Conservation (phyloP, 148 eudicot genomes). For the Rheum nobile region DNA sequence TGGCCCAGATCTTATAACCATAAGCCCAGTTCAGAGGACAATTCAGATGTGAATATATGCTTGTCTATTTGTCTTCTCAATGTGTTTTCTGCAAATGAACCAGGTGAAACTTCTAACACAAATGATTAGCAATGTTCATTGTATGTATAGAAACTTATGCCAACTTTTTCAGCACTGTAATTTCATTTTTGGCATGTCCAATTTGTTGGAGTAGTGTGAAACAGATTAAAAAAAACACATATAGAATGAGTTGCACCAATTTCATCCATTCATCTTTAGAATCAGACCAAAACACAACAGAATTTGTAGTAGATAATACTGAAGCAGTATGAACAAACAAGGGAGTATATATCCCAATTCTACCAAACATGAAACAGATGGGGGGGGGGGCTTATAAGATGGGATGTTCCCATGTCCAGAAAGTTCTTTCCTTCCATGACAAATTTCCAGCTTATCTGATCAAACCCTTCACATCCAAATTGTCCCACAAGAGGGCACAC, state of each 20-base stretch:
- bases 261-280: too few relatives aligned
- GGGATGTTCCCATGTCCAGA: neutral
- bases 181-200: too few relatives aligned
- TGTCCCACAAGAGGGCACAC: neutral
- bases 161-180: too few relatives aligned
- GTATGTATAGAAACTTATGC: neutral
- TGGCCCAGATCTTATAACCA: neutral
- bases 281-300: neutral
- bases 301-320: neutral
- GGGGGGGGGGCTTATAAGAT: neutral
- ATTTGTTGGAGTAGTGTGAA: too few relatives aligned
- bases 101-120: too few relatives aligned
- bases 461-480: neutral
- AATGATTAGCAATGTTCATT: neutral
- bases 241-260: too few relatives aligned
- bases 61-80: too few relatives aligned
- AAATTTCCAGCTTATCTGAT: neutral
- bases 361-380: neutral
- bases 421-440: neutral
- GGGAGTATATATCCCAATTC: neutral
- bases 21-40: neutral
- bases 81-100: too few relatives aligned
- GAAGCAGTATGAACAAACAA: neutral
- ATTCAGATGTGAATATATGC: neutral
- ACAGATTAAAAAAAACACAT: too few relatives aligned